Base-by-base conservation (phyloP, 2,329 filamentous ascomycete genomes). In the Sporothrix euskadiensis region DNA sequence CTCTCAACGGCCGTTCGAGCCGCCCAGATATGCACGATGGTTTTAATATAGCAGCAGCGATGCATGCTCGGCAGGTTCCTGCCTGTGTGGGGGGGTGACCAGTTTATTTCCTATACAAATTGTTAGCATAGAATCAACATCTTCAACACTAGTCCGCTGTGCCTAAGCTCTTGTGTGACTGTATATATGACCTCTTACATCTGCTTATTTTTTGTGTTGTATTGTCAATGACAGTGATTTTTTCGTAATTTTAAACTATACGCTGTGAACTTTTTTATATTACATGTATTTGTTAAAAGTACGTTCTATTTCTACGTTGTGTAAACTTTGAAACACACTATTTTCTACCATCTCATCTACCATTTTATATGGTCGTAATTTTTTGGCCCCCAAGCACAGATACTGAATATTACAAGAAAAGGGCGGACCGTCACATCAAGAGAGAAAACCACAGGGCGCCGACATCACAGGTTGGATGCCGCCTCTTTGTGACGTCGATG, bases 401-500 rank as follows among this genome's bases (percentile, higher is more conserved):
- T 66, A 22, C 61, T 22, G 22, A 30, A 47, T 2, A 30, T 5
- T 47, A 12, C 1, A 26, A 41, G 10, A 47, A 7, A 2, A 47
- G 6, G 4, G 12, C 22, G 52, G 10, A 1, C 10, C 4, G 10
- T 16, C 56, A 59, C 35, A 16, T 32, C 5, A 35, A 59, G 19
- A 30, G 22, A n/a, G 7, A 47, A 16, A 30, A 22, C 10, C 7
- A 10, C 7, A n/a, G 61, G 44, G n/a, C 39, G 35, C 61, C 61
- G 19, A 65, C 12, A 66, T 66, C 39, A 66, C 39, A 47, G 35
- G 61, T 8, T 4, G n/a, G n/a, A 47, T 66, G 61, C 39, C 19
- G n/a, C n/a, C 47, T 66, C n/a, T 12, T 47, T 66, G 22, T 66
- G 61, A 66, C 39, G 61, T 66, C 39, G 61, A 66, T 47, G 61